A percentile compares a stretch with the other conserved stretches of the same genome.
Conservation (phyloP, 306 rosid species). For the Dalbergia cultrata region DNA sequence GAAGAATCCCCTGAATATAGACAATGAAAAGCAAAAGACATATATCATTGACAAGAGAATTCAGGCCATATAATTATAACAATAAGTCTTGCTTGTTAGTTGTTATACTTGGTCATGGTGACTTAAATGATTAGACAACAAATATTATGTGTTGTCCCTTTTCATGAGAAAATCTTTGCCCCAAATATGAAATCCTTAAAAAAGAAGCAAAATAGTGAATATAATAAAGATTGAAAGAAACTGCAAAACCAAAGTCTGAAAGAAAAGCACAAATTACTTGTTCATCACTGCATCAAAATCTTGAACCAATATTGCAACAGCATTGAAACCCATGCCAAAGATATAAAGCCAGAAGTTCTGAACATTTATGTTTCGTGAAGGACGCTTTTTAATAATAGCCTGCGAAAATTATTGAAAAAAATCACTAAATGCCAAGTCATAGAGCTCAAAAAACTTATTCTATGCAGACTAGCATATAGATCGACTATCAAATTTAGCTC, state of each 20-base stretch:
- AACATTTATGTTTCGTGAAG: conserved; percentile 92
- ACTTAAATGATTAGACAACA: conserved; percentile 14
- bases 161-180: conserved; percentile 28
- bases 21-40: conserved; percentile 41
- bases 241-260: conserved; percentile 46
- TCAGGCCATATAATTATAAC: conserved; percentile 16
- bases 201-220: conserved; percentile 17
- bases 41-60: conserved; percentile 25
- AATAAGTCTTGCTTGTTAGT: conserved; percentile 1
- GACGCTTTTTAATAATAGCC: conserved; percentile 97
- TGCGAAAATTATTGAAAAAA: conserved; percentile 50
- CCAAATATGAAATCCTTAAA: conserved; percentile 29
- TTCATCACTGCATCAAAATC: conserved; percentile 92
- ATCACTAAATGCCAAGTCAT: conserved; percentile 5
- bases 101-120: background rate
- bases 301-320: conserved; percentile 88
- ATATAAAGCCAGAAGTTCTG: conserved; percentile 97
- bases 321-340: conserved; percentile 94
- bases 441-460: conserved; percentile 36
- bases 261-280: conserved; percentile 63
- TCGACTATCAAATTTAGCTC: conserved; percentile 39
- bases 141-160: conserved; percentile 19
- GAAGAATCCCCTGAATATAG: conserved; percentile 85
- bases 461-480: conserved; percentile 21
- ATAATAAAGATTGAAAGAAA: conserved; percentile 25